These are phyloP conservation scores for Chaetoscypha palmicola DNA, from an alignment of 2,329 filamentous ascomycete species.

Conservation along the genomic window DNA sequence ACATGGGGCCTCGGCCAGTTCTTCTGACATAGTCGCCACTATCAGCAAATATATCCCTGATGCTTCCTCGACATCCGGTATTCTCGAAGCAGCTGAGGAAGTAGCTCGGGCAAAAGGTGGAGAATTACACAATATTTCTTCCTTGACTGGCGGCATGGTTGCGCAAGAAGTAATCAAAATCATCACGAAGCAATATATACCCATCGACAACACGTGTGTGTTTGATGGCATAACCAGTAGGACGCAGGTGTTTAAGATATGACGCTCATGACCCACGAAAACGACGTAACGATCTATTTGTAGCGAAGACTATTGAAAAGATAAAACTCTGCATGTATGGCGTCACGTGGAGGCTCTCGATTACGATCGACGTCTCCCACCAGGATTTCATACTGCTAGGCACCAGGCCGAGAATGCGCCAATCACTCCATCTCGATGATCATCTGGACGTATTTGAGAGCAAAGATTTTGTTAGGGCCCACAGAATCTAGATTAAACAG, in stretches of 20 bases:
- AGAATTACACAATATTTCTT: slow-evolving; percentile 88
- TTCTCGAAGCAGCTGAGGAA: slow-evolving; percentile 53
- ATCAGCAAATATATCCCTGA: slow-evolving; percentile 40
- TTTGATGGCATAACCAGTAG: slow-evolving; percentile 55
- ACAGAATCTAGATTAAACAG: slow-evolving; percentile 18
- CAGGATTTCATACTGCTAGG: slow-evolving; percentile 10
- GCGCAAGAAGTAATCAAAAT: slow-evolving; percentile 97
- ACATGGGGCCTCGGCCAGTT: slow-evolving; percentile 37
- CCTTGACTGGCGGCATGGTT: slow-evolving; percentile 81
- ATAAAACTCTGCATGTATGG: slow-evolving; percentile 15
- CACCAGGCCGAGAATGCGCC: too few relatives aligned
- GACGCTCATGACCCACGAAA: slow-evolving; percentile 9
- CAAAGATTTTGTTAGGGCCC: slow-evolving; percentile 9
- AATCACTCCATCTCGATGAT: too few relatives aligned
- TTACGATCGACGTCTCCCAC: slow-evolving; percentile 8
- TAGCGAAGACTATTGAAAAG: not conserved
- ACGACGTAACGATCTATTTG: not conserved
- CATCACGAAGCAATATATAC: slow-evolving; percentile 65
- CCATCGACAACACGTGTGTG: slow-evolving; percentile 63
- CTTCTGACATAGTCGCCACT: slow-evolving; percentile 47
- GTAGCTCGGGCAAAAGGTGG: slow-evolving; percentile 70
- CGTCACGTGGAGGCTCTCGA: slow-evolving; percentile 13
- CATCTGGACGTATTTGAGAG: slow-evolving; percentile 9
- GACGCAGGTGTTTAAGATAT: slow-evolving; percentile 27
- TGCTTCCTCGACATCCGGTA: slow-evolving; percentile 43